Base-by-base conservation (phyloP, 176 grass and related monocot genomes). In the Lolium perenne region DNA sequence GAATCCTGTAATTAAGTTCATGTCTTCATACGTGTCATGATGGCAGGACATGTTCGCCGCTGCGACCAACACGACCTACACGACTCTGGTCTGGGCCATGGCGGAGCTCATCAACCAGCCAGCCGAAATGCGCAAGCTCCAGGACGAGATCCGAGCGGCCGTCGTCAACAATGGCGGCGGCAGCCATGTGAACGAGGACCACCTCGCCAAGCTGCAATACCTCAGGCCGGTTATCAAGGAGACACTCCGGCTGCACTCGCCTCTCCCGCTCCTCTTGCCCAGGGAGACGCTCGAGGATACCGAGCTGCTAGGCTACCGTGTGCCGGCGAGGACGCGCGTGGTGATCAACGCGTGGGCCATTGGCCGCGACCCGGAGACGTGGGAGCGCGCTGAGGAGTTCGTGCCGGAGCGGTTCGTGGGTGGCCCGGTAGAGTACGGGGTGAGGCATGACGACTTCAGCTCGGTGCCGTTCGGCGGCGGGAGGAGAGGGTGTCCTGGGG, bases 381-480 rank as follows among this genome's bases (percentile, higher is more conserved):
- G 94, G 91, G 86, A 87, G 0, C 16, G 51, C 45, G 64, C 90
- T 6, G 80, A 87, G 11, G 87, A 91, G 38, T 94, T 94, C 74
- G 2, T 13, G 80, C 92, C 92, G 12, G 89, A 85, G 87, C 62
- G 89, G 77, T 91, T 89, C 38, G 0, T 71, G 14, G 46, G 8
- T n/a, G 56, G 64, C 11, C 10, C 51, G 14, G 21, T n/a, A 2
- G 64, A 88, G 12, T 56, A 17, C 32, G 4, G 12, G 40, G n/a
- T 26, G 6, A 88, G 88, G 7, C 73, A 86, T 4, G 69, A 85
- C 7, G 88, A 93, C 54, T 87, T 95, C 21, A 14, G n/a, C 82
- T 89, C 84, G 10, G 59, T 93, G 12, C 86, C 94, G 10, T 95
- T 95, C 23, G 91, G 94, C 6, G 74, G 65, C 0, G 94, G 94